phyloP scores from a whole-genome alignment of 176 grass and related monocot species.

The Panicum miliaceum region DNA sequence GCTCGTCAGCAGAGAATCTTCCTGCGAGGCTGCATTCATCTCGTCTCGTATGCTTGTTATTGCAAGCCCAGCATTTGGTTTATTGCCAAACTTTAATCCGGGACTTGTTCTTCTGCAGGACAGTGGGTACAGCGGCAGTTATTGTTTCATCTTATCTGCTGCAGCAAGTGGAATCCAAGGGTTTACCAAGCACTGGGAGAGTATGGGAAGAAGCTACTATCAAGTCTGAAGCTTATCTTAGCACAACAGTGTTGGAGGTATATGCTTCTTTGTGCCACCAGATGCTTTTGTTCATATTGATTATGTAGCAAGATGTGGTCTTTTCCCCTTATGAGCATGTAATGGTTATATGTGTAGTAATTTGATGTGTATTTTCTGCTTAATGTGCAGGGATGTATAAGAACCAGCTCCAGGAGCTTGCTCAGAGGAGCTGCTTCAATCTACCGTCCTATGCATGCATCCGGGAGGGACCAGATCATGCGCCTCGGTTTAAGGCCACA shows the following conservation, averaged over 20 bases:
- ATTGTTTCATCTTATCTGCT: slow-evolving; percentile 31
- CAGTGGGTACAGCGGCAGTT: slow-evolving; percentile 34
- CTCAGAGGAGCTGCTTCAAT: slow-evolving; percentile 81
- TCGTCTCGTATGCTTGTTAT: slow-evolving; percentile 36
- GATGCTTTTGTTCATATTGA: neutral
- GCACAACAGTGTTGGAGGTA: slow-evolving; percentile 26
- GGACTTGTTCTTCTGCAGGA: slow-evolving; percentile 45
- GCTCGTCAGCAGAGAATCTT: slow-evolving; percentile 24
- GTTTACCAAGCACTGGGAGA: neutral
- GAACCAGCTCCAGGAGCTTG: slow-evolving; percentile 77
- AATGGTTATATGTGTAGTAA: neutral
- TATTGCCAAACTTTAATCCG: slow-evolving; percentile 34
- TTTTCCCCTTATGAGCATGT: neutral
- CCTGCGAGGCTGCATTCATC: slow-evolving; percentile 43
- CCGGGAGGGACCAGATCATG: slow-evolving; percentile 64
- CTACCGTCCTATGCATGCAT: slow-evolving; percentile 62
- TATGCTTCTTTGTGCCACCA: neutral
- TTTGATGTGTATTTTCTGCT: slow-evolving; percentile 16
- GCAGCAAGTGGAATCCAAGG: slow-evolving; percentile 16
- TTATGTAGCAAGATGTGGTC: neutral
- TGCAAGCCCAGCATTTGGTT: slow-evolving; percentile 16
- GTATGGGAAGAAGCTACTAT: slow-evolving; percentile 5
- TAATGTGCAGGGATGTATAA: slow-evolving; percentile 57
- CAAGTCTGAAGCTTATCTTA: slow-evolving; percentile 29
- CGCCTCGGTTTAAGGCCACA: slow-evolving; percentile 65